Conservation (phyloP, 371 early-diverging fungal genomes). For the Choanephora cucurbitarum region DNA sequence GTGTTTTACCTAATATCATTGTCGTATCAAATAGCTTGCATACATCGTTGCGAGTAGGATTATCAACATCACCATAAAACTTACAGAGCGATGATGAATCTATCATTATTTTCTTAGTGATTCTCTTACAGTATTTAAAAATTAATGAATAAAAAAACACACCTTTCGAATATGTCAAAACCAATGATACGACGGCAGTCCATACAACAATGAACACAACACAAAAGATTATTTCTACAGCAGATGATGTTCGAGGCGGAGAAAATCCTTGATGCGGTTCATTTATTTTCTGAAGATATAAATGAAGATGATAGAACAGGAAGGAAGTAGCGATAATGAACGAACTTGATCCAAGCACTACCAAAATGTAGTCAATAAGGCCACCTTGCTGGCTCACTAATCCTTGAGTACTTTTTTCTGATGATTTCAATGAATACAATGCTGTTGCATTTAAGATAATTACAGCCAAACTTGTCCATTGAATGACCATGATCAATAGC, state of each 20-base stretch:
- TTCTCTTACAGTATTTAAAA: too few species aligned
- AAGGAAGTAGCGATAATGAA: conserved; percentile 14
- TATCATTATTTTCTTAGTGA: background rate
- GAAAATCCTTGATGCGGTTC: conserved; percentile 4
- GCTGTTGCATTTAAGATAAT: conserved; percentile 29
- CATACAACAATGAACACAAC: conserved; percentile 20
- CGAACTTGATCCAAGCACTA: conserved; percentile 14
- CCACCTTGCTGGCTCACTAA: conserved; percentile 7
- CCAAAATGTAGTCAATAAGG: conserved; percentile 18
- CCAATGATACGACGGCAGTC: conserved; percentile 20
- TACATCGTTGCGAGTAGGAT: conserved; percentile 4
- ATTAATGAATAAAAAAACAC: too few species aligned
- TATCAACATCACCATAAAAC: conserved; percentile 11
- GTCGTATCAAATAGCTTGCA: conserved; percentile 25
- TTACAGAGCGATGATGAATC: conserved; percentile 12
- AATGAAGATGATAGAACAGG: conserved; percentile 14
- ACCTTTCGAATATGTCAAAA: conserved; percentile 23
- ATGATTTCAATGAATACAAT: conserved; percentile 11
- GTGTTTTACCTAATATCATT: conserved; percentile 17
- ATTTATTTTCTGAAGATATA: conserved; percentile 13
- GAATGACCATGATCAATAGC: conserved; percentile 14
- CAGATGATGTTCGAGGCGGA: conserved; percentile 13
- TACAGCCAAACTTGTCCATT: conserved; percentile 26
- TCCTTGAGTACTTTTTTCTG: conserved; percentile 6
- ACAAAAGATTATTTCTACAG: conserved; percentile 15